Conservation (phyloP, 2,329 filamentous ascomycete species). For the Xylaria digitata region DNA sequence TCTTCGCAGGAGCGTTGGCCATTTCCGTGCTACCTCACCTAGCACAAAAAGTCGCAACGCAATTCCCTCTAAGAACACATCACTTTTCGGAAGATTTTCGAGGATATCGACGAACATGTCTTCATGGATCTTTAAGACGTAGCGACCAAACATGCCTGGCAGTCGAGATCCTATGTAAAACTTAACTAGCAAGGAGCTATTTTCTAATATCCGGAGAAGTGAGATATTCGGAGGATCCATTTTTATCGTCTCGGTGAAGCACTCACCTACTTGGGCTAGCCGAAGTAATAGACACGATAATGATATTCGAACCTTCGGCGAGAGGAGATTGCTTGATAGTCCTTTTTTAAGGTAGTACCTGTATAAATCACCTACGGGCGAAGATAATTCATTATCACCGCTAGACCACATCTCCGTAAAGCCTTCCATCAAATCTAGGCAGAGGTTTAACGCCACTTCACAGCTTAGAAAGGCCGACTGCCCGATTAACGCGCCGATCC, state of each 20-base stretch:
- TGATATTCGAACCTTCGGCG: slow-evolving; percentile 73
- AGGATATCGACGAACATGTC: slow-evolving; percentile 86
- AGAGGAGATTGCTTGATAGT: slow-evolving; percentile 75
- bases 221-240: slow-evolving; percentile 73
- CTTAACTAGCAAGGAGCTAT: slow-evolving; percentile 76
- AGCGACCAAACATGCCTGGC: slow-evolving; percentile 81
- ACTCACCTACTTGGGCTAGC: slow-evolving; percentile 73
- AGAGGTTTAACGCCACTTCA: slow-evolving; percentile 76
- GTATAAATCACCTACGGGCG: slow-evolving; percentile 80
- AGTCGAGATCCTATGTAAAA: slow-evolving; percentile 78
- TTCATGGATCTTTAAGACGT: slow-evolving; percentile 84
- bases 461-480: slow-evolving; percentile 75
- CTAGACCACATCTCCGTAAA: slow-evolving; percentile 73
- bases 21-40: slow-evolving; percentile 79
- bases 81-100: slow-evolving; percentile 78
- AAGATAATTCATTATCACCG: slow-evolving; percentile 68
- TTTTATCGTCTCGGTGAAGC: slow-evolving; percentile 71
- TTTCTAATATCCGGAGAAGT: slow-evolving; percentile 77
- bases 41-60: slow-evolving; percentile 83
- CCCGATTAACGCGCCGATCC: slow-evolving; percentile 63
- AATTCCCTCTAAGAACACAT: slow-evolving; percentile 81
- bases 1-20: slow-evolving; percentile 86
- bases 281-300: slow-evolving; percentile 76
- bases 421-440: slow-evolving; percentile 74
- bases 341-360: slow-evolving; percentile 77